Evolutionary conservation across 495 filamentous ascomycete species (phyloP), one percentile per base, ranked within the genome.

Genomic region (Xylaria curta): DNA sequence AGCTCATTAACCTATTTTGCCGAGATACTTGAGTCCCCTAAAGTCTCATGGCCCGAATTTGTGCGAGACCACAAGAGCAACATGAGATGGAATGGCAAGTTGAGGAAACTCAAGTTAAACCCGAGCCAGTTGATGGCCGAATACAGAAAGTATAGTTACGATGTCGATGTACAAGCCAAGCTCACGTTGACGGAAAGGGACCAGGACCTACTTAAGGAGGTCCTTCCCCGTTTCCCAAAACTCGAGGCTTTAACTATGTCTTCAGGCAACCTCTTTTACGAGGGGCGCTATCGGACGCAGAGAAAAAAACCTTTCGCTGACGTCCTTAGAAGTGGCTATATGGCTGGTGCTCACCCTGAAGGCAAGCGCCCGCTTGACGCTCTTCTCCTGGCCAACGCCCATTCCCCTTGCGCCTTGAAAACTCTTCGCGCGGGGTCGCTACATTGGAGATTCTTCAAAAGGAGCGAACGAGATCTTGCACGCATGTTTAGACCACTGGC

Each of bases 1-100:
- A n/a, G 10, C 13, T 64, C 69, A n/a, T 19, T 76, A 26, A 46
- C 58, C 31, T 76, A 74, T 42, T 59, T 64, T 26, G 62, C 62
- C 19, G 28, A 31, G 21, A 53, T 46, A 2, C 7, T 72, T 8
- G 56, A 70, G 24, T 28, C 46, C 0, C 28, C 44, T 1, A 24
- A 40, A 44, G 19, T 64, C 10, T 38, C 56, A 38, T 70, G 68
- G 68, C 56, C 26, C 31, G 33, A 70, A 17, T 70, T 70, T 17
- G 68, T 62, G 56, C 58, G 40, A 19, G 54, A 49, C 9, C 58
- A 70, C 15, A 40, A 53, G 54, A 26, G 3, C 6, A 36, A 6
- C 19, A 63, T 63, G 58, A 70, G 58, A 31, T 70, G 54, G 54
- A 38, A 51, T 31, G 28, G 40, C 28, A 63, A 38, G n/a, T 46